Percentiles rank a stretch among this genome's conserved stretches.
These are phyloP conservation scores for Mortierella polycephala DNA, from an alignment of 371 early-diverging fungal species.

Conservation along the genomic window DNA sequence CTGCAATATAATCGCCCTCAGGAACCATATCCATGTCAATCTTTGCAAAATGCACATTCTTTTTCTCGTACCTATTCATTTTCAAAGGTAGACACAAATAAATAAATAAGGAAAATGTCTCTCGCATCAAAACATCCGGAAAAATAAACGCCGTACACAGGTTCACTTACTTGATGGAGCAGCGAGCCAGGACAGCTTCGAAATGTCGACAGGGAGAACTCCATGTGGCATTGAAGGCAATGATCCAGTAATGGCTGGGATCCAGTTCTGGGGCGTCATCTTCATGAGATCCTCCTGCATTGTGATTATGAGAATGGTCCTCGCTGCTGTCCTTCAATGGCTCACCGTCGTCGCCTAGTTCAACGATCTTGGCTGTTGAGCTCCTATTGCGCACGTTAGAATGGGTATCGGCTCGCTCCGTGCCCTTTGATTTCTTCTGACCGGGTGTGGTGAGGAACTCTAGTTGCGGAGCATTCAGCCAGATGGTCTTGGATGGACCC, in stretches of 20 bases:
- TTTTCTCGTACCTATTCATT: constrained; percentile 27
- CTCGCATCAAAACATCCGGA: background rate
- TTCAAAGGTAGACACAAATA: background rate
- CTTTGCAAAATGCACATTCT: constrained; percentile 43
- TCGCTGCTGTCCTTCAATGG: constrained; percentile 13
- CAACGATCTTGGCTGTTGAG: constrained; percentile 33
- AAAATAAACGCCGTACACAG: background rate
- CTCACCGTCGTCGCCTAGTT: constrained; percentile 35
- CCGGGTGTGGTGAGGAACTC: constrained; percentile 28
- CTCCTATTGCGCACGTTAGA: constrained; percentile 13
- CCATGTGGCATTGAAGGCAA: constrained; percentile 46
- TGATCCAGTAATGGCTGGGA: constrained; percentile 47
- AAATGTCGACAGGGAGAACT: constrained; percentile 50
- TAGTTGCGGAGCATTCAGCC: constrained; percentile 33
- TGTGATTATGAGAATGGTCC: background rate
- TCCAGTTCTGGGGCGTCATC: constrained; percentile 13
- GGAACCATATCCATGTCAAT: constrained; percentile 43
- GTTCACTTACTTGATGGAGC: constrained; percentile 40
- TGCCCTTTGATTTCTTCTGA: constrained; percentile 18
- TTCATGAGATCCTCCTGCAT: background rate
- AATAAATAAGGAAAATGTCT: background rate
- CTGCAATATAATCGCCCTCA: constrained; percentile 42
- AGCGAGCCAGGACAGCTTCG: constrained; percentile 44
- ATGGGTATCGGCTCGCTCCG: constrained; percentile 3
- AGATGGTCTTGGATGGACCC: constrained; percentile 58